Percentiles rank a stretch among this genome's conserved stretches.
These are phyloP conservation scores for Candida hungchunana DNA, from an alignment of 805 yeast species.

Conservation along the genomic window DNA sequence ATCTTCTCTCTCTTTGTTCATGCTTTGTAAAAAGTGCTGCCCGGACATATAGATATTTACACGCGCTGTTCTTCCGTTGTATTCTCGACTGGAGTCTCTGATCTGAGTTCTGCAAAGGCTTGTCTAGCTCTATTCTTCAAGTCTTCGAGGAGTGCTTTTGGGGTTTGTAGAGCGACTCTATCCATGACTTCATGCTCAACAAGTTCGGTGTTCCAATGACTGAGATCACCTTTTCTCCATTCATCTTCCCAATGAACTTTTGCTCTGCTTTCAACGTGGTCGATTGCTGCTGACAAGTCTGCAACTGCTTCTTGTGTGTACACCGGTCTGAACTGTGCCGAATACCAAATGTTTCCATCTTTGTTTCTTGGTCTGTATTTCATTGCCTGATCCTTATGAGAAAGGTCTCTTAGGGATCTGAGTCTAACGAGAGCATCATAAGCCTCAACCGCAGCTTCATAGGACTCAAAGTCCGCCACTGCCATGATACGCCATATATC, in stretches of 20 bases:
- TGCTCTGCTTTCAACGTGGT: slow-evolving; percentile 43
- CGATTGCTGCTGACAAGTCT: slow-evolving; percentile 69
- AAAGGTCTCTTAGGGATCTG: slow-evolving; percentile 66
- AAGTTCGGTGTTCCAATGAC: slow-evolving; percentile 59
- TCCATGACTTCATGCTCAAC: slow-evolving; percentile 61
- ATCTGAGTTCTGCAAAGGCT: slow-evolving; percentile 19
- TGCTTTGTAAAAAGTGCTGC: too few relatives aligned
- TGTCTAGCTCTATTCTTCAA: slow-evolving; percentile 33
- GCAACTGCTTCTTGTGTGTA: slow-evolving; percentile 90
- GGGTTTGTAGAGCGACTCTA: slow-evolving; percentile 54
- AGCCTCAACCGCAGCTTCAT: slow-evolving; percentile 65
- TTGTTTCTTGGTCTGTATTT: slow-evolving; percentile 65
- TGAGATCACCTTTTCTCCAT: slow-evolving; percentile 82
- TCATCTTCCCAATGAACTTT: slow-evolving; percentile 76
- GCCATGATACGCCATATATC: slow-evolving; percentile 92
- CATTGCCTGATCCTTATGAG: slow-evolving; percentile 56
- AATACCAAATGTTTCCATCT: slow-evolving; percentile 80
- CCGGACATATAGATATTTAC: too few relatives aligned
- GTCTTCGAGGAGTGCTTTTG: slow-evolving; percentile 60
- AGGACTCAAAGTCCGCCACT: slow-evolving; percentile 61
- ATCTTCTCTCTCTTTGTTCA: background rate
- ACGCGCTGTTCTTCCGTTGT: too few relatives aligned
- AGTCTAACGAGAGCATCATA: slow-evolving; percentile 71
- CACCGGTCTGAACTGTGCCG: slow-evolving; percentile 86
- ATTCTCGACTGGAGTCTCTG: too few relatives aligned